Conservation (phyloP, 2,329 filamentous ascomycete species). For the Aspergillus vadensis region DNA sequence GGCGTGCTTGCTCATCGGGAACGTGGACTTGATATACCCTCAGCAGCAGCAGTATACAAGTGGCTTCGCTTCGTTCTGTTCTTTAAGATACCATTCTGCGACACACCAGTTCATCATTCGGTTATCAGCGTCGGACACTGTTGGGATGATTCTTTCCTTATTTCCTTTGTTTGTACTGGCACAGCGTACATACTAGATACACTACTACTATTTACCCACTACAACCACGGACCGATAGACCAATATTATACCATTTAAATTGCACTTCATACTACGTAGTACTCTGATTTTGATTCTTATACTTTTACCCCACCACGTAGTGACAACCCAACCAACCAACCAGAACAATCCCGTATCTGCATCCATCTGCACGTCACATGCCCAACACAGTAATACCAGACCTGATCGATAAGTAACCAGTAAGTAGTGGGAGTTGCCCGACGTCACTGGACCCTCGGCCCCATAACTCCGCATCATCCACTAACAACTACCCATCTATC, state of each 20-base stretch:
- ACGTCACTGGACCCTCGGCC: no score
- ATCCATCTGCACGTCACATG: no score
- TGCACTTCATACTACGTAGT: not conserved
- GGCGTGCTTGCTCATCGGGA: conserved; percentile 24
- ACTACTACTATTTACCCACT: not conserved
- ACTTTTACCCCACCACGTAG: no score
- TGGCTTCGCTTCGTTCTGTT: conserved; percentile 27
- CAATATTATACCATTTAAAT: not conserved
- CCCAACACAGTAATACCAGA: no score
- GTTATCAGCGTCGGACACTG: conserved; percentile 10
- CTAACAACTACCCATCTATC: no score
- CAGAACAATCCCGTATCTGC: no score
- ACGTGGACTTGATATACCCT: no score
- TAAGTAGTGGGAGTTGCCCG: no score
- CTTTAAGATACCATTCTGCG: conserved; percentile 44
- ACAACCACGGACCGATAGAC: not conserved
- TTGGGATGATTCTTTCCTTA: conserved; percentile 26
- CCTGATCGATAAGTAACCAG: no score
- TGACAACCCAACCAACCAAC: no score
- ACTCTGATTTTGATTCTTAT: no score
- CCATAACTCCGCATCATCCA: no score
- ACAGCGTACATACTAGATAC: not conserved
- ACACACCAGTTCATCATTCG: conserved; percentile 10
- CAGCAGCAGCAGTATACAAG: conserved; percentile 25
- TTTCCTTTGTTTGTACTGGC: conserved; percentile 5